These are phyloP conservation scores for Pyrenochaeta sp. DNA, from an alignment of 2,329 filamentous ascomycete species.

Conservation along the genomic window DNA sequence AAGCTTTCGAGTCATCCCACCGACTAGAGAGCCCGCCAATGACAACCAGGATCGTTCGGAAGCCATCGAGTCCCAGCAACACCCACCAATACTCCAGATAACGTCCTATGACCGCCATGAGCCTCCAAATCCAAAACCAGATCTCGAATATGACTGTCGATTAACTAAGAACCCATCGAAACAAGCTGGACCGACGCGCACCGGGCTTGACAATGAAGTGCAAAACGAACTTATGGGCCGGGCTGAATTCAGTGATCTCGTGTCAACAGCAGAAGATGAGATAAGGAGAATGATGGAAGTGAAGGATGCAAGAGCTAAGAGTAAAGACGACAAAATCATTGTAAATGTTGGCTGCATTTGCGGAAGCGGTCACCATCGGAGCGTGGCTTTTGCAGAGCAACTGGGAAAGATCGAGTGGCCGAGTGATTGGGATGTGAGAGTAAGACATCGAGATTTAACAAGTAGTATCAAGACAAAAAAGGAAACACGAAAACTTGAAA, in stretches of 20 bases:
- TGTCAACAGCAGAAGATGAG: conserved; percentile 2
- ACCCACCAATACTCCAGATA: conserved; percentile 11
- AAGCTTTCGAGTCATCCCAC: conserved; percentile 6
- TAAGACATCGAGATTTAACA: conserved; percentile 11
- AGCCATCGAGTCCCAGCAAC: neutral
- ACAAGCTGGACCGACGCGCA: conserved; percentile 2
- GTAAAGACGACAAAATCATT: neutral
- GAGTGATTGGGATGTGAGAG: conserved; percentile 7
- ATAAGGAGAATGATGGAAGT: conserved; percentile 12
- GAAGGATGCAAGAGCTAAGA: conserved; percentile 4
- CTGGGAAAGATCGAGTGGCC: conserved; percentile 11
- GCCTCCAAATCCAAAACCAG: conserved; percentile 5
- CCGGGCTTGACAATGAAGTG: conserved; percentile 4
- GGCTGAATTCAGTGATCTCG: conserved; percentile 2
- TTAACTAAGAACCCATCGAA: conserved; percentile 7
- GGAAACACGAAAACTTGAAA: no score
- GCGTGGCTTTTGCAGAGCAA: conserved; percentile 15
- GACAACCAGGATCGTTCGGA: neutral
- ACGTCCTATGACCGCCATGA: conserved; percentile 14
- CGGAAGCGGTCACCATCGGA: conserved; percentile 15
- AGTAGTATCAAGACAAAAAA: neutral
- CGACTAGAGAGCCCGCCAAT: neutral
- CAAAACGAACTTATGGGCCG: conserved; percentile 16
- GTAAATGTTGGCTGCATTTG: conserved; percentile 12
- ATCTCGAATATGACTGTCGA: conserved; percentile 16